Conservation (phyloP, 2,329 filamentous ascomycete genomes). For the Colletotrichum eremochloae region DNA sequence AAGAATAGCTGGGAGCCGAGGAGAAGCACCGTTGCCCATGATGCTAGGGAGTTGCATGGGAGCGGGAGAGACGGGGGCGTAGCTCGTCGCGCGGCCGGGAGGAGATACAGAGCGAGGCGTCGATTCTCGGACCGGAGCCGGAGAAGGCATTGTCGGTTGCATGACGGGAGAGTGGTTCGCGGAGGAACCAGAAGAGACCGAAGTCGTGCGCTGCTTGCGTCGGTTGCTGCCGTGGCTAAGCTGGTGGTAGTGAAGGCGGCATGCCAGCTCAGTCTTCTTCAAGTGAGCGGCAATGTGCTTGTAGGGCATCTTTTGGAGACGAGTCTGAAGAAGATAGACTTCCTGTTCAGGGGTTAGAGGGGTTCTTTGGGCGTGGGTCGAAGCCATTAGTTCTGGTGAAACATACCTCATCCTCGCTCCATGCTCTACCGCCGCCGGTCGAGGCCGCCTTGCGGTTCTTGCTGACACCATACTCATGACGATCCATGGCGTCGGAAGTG, state of each 20-base stretch:
- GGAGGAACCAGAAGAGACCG: constrained; percentile 76
- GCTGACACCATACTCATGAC: constrained; percentile 70
- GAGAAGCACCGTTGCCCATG: constrained; percentile 60
- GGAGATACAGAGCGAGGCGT: constrained; percentile 63
- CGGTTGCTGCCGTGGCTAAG: constrained; percentile 85
- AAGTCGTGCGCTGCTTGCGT: constrained; percentile 78
- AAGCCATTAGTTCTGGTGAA: background rate
- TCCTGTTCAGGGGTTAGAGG: constrained; percentile 65
- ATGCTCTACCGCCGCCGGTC: constrained; percentile 82
- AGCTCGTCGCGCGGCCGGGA: constrained; percentile 59
- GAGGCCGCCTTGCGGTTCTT: constrained; percentile 78
- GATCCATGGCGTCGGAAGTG: constrained; percentile 67
- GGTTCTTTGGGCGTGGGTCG: background rate
- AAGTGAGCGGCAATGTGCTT: constrained; percentile 89
- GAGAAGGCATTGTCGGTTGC: constrained; percentile 62
- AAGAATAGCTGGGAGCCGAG: constrained; percentile 71
- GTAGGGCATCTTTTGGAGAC: constrained; percentile 90
- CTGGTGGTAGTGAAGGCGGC: constrained; percentile 89
- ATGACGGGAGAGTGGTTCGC: constrained; percentile 65
- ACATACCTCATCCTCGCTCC: constrained; percentile 86
- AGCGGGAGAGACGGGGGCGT: constrained; percentile 59
- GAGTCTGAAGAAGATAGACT: constrained; percentile 85
- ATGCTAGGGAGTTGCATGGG: constrained; percentile 68
- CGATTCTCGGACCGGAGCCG: constrained; percentile 65
- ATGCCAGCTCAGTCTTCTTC: constrained; percentile 90